Evolutionary conservation across 2,329 filamentous ascomycete species (phyloP).

Genomic region (Hypoxylon sp.): DNA sequence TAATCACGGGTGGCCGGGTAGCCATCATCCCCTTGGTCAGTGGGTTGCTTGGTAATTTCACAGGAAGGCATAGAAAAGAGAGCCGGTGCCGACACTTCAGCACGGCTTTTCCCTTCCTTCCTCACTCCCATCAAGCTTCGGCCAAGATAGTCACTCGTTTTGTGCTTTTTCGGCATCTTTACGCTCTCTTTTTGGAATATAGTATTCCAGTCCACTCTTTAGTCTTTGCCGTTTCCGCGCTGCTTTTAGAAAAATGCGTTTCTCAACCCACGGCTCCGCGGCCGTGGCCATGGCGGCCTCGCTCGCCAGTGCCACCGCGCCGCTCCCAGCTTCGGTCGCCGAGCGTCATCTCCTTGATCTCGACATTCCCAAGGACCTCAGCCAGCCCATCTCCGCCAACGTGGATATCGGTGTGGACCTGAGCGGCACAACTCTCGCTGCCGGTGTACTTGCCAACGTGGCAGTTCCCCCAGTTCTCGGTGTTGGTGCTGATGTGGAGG

Average conservation of each 20-base stretch:
- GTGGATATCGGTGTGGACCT: constrained; percentile 50
- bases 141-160: constrained; percentile 51
- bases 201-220: constrained; percentile 55
- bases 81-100: constrained; percentile 37
- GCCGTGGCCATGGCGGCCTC: constrained; percentile 54
- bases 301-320: constrained; percentile 48
- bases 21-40: constrained; percentile 40
- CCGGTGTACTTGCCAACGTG: constrained; percentile 49
- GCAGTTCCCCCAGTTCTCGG: constrained; percentile 59
- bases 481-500: constrained; percentile 48
- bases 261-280: constrained; percentile 52
- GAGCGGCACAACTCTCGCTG: constrained; percentile 49
- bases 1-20: constrained; percentile 44
- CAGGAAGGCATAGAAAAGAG: constrained; percentile 49
- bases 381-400: constrained; percentile 46
- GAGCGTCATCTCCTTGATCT: constrained; percentile 40
- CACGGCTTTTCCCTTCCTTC: constrained; percentile 27
- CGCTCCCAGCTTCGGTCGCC: constrained; percentile 27
- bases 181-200: constrained; percentile 48
- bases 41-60: constrained; percentile 42
- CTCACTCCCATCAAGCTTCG: constrained; percentile 48
- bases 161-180: constrained; percentile 50
- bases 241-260: constrained; percentile 51
- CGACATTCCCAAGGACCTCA: constrained; percentile 42
- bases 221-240: constrained; percentile 41